Conservation (phyloP, 2,329 filamentous ascomycete species). For the Xylaria sp. region DNA sequence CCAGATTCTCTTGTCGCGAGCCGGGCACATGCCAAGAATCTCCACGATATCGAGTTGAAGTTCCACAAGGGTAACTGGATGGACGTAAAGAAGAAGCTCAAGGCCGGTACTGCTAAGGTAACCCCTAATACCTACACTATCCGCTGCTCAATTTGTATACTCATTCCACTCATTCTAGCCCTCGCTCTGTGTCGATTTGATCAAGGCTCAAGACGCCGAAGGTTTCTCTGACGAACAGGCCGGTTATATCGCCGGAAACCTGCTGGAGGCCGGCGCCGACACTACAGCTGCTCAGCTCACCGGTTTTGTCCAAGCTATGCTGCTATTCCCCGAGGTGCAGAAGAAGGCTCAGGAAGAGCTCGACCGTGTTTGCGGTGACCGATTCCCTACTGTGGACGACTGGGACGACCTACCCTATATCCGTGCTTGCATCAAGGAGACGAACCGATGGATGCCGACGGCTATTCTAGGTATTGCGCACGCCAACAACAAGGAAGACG, state of each 20-base stretch:
- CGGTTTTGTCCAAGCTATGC: conserved; percentile 51
- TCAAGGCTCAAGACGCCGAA: conserved; percentile 40
- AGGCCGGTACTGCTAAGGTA: conserved; percentile 33
- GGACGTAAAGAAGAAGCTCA: conserved; percentile 33
- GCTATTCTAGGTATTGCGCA: conserved; percentile 46
- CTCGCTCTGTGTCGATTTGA: conserved; percentile 36
- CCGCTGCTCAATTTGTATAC: not conserved
- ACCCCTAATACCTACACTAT: not conserved
- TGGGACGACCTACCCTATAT: conserved; percentile 53
- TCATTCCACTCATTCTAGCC: conserved; percentile 31
- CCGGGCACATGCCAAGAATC: conserved; percentile 27
- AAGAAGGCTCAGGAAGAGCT: conserved; percentile 41
- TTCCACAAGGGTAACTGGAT: conserved; percentile 33
- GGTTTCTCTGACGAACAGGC: conserved; percentile 44
- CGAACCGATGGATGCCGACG: conserved; percentile 52
- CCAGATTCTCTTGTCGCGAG: conserved; percentile 26
- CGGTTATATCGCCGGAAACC: conserved; percentile 41
- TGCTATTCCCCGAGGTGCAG: conserved; percentile 46
- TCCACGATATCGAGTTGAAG: conserved; percentile 27
- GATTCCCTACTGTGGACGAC: conserved; percentile 50
- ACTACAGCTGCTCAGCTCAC: conserved; percentile 51
- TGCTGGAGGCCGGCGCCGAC: conserved; percentile 44
- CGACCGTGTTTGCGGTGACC: conserved; percentile 51
- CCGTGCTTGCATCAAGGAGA: conserved; percentile 53
- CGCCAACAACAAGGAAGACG: conserved; percentile 44